These are phyloP conservation scores for Trapa incisa DNA, from an alignment of 345 rosid species.

Conservation along the genomic window DNA sequence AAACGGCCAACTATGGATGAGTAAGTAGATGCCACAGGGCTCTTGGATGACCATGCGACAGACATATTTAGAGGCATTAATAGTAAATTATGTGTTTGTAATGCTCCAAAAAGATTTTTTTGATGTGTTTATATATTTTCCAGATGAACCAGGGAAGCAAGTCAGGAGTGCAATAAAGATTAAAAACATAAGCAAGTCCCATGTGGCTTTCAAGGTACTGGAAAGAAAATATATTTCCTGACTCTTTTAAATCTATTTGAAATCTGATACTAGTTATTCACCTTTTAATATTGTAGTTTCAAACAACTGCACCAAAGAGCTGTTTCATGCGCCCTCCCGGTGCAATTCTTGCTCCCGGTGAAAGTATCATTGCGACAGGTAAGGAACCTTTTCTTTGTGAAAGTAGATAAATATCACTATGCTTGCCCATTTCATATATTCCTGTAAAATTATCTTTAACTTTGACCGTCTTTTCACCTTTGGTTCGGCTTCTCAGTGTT, in stretches of 20 bases:
- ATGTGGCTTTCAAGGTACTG: conserved; percentile 82
- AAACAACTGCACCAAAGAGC: conserved; percentile 97
- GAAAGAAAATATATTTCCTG: background rate
- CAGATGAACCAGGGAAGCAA: conserved; percentile 99
- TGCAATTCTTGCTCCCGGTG: conserved; percentile 87
- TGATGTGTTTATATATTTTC: conserved; percentile 3
- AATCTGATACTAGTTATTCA: background rate
- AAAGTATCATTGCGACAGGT: conserved; percentile 86
- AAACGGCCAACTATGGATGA: background rate
- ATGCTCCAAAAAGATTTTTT: background rate
- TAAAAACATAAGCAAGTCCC: conserved; percentile 85
- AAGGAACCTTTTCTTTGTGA: conserved; percentile 6
- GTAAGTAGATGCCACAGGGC: background rate
- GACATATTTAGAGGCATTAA: background rate
- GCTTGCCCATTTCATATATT: conserved; percentile 3
- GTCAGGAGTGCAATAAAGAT: conserved; percentile 88
- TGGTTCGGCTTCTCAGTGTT: conserved; percentile 40
- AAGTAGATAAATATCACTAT: background rate
- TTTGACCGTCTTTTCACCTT: conserved; percentile 2
- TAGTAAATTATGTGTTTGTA: background rate
- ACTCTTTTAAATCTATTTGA: too few relatives aligned
- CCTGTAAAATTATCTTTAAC: background rate
- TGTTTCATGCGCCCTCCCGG: conserved; percentile 99
- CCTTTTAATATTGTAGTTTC: conserved; percentile 43
- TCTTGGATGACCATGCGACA: background rate